Evolutionary conservation across 2,329 filamentous ascomycete species (phyloP), one percentile per base, ranked within the genome.

Genomic region (Diaporthe sp.): DNA sequence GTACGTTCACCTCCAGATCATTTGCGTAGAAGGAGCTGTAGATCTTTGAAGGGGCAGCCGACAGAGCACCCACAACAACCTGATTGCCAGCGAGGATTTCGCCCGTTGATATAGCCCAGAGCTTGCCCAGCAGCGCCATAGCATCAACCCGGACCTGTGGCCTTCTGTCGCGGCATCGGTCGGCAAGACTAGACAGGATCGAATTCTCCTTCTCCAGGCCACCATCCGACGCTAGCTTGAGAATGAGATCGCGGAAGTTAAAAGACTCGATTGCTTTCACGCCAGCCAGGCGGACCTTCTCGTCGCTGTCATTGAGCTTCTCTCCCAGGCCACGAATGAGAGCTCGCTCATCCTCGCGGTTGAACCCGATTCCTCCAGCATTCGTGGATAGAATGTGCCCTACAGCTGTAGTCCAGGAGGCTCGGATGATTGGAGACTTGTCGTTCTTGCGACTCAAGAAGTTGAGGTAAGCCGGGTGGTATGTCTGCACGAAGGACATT

Each of bases 61-160:
- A 93, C 17, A 99, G 86, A n/a, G 96, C 89, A 13, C 91, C 86
- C 17, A 89, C 90, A 27, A 97, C 93, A 25, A 89, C 86, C 78
- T 98, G 94, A 78, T 96, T 93, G 19, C 94, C 94, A 70, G 93
- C 91, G 32, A 94, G 92, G 78, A 99, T 94, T 79, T 98, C 96
- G 25, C 95, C 94, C 25, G 93, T 91, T 17, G 94, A 96, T 25
- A 97, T 96, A n/a, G 94, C 96, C 97, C 97, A 99, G 37, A 98
- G 92, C 76, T 92, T 94, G 15, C 91, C 94, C 1, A 98, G 86
- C 12, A 97, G 88, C 68, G 92, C 93, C 90, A 98, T 97, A 32
- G 95, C 96, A 78, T 96, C 94, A 51, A 94, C 92, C 73, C 96
- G 94, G 15, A 99, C 94, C 55, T 90, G 87, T 19, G 92, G 90